Evolutionary conservation across 2,329 filamentous ascomycete genomes (phyloP).

Genomic region (Claviceps humidiphila): DNA sequence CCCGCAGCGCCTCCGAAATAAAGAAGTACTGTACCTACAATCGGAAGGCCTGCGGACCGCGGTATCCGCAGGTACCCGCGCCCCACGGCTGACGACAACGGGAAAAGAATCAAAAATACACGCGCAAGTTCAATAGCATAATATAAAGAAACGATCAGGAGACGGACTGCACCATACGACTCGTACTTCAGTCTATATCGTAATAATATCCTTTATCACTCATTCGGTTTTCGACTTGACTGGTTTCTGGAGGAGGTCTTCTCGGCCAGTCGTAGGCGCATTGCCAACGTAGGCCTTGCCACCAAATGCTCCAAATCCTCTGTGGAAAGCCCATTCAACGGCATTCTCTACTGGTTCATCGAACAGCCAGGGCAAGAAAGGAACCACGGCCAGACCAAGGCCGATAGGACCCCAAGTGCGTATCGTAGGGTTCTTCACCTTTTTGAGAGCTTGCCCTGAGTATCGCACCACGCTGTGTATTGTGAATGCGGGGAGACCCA

Average conservation of each 20-base stretch:
- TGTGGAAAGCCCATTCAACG: slow-evolving; percentile 83
- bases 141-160: background rate
- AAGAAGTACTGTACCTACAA: too few species aligned
- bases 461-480: slow-evolving; percentile 91
- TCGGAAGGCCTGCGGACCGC: too few species aligned
- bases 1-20: too few species aligned
- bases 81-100: background rate
- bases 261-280: slow-evolving; percentile 38
- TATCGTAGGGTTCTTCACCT: slow-evolving; percentile 59
- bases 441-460: slow-evolving; percentile 73
- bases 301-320: slow-evolving; percentile 60
- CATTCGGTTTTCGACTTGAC: slow-evolving; percentile 34
- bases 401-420: slow-evolving; percentile 87
- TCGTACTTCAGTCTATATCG: background rate
- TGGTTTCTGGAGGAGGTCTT: slow-evolving; percentile 25
- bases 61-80: background rate
- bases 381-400: slow-evolving; percentile 63
- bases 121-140: background rate
- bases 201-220: slow-evolving; percentile 1
- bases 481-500: slow-evolving; percentile 87
- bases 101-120: background rate
- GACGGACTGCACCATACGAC: slow-evolving; percentile 6
- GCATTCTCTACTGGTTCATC: slow-evolving; percentile 87
- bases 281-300: slow-evolving; percentile 44
- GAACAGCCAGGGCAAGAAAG: slow-evolving; percentile 71